A percentile compares a stretch with the other conserved stretches of the same genome.
phyloP scores from a whole-genome alignment of 2,329 filamentous ascomycete species.

The Tympanopsis confertula region DNA sequence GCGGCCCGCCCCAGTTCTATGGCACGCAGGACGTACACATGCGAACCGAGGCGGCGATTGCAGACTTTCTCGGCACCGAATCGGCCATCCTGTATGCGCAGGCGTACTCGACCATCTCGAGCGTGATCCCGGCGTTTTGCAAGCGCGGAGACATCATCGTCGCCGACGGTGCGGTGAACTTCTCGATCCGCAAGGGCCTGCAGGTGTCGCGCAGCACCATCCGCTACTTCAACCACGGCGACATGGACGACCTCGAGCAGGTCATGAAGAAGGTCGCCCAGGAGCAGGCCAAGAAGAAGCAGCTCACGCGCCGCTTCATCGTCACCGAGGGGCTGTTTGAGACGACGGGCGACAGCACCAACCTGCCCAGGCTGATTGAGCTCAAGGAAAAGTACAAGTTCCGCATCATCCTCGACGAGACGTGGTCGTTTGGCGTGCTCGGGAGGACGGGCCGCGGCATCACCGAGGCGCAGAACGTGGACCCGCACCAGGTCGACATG shows the following conservation, averaged over 20 bases:
- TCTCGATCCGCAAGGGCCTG: conserved; percentile 83
- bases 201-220: conserved; percentile 87
- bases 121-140: conserved; percentile 90
- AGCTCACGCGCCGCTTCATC: conserved; percentile 83
- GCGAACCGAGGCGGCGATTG: conserved; percentile 93
- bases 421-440: conserved; percentile 93
- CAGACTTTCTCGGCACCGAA: conserved; percentile 75
- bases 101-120: conserved; percentile 91
- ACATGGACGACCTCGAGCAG: conserved; percentile 83
- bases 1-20: conserved; percentile 94
- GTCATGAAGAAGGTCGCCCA: conserved; percentile 76
- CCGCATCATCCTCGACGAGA: conserved; percentile 92
- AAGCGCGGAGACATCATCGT: conserved; percentile 97
- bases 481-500: conserved; percentile 89
- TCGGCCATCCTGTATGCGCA: conserved; percentile 93
- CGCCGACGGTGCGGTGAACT: conserved; percentile 86
- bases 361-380: conserved; percentile 82
- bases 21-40: conserved; percentile 97
- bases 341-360: conserved; percentile 70
- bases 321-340: conserved; percentile 94
- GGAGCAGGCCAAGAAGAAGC: conserved; percentile 73
- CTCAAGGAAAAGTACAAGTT: conserved; percentile 96
- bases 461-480: conserved; percentile 93
- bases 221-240: conserved; percentile 88
- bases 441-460: conserved; percentile 83